Percentiles rank a stretch among this genome's conserved stretches.
Evolutionary conservation across 169 alveolate species (phyloP).

Genomic region (Eimeria acervulina): DNA sequence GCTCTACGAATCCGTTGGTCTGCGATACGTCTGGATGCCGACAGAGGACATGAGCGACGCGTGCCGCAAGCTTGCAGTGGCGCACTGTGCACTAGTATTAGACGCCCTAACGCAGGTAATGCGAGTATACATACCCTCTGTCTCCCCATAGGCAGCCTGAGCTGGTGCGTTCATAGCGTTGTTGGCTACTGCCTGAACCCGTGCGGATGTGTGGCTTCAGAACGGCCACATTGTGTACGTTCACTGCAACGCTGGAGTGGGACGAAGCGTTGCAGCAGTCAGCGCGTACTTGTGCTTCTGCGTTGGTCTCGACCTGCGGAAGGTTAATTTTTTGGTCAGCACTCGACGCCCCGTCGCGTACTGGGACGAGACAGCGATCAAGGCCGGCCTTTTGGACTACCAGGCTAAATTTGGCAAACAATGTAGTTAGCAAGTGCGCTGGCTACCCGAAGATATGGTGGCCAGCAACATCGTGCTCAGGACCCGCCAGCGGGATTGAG

Average conservation of each 20-base stretch:
- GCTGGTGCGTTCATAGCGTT: too few species aligned
- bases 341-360: conserved; percentile 83
- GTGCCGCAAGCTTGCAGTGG: conserved; percentile 72
- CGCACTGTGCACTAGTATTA: conserved; percentile 70
- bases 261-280: conserved; percentile 83
- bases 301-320: conserved; percentile 77
- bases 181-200: background rate
- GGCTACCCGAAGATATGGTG: background rate
- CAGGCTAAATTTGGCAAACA: conserved; percentile 69
- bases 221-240: conserved; percentile 83
- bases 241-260: conserved; percentile 85
- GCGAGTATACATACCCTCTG: background rate
- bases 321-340: conserved; percentile 74
- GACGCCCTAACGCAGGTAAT: conserved; percentile 61
- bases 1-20: conserved; percentile 65
- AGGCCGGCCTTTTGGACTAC: conserved; percentile 77
- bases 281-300: conserved; percentile 81
- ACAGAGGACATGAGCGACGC: conserved; percentile 82
- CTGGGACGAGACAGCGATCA: conserved; percentile 83
- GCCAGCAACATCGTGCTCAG: background rate
- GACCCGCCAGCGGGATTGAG: background rate
- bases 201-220: conserved; percentile 54
- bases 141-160: background rate
- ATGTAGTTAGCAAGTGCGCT: background rate
- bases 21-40: conserved; percentile 83